Conservation (phyloP, 2,329 filamentous ascomycete genomes). For the Lithohypha guttulata region DNA sequence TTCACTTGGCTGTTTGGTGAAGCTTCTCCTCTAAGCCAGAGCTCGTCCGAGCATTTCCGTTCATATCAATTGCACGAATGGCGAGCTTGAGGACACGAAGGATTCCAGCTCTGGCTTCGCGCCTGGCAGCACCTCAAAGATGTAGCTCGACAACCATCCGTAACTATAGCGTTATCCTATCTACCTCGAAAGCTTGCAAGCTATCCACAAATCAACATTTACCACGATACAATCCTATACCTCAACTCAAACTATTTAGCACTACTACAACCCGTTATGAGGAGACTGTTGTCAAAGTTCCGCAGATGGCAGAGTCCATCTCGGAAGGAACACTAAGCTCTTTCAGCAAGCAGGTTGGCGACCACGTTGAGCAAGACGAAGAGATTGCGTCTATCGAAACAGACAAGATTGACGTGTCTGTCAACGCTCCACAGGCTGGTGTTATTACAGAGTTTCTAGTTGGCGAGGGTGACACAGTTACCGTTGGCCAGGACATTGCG, state of each 20-base stretch:
- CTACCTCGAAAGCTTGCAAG: slow-evolving; percentile 10
- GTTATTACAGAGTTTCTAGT: slow-evolving; percentile 85
- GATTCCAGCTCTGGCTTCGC: slow-evolving; percentile 16
- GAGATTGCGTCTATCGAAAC: slow-evolving; percentile 98
- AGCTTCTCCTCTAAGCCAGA: background rate
- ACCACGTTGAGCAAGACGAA: slow-evolving; percentile 89
- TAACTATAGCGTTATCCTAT: slow-evolving; percentile 16
- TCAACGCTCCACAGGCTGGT: slow-evolving; percentile 85
- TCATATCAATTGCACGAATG: slow-evolving; percentile 12
- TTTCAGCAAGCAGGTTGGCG: slow-evolving; percentile 85
- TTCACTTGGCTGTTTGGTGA: slow-evolving; percentile 6
- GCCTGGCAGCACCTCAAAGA: slow-evolving; percentile 14
- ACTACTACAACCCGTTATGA: slow-evolving; percentile 35
- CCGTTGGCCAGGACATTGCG: slow-evolving; percentile 82
- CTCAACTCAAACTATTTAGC: slow-evolving; percentile 18
- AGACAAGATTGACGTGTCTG: slow-evolving; percentile 97
- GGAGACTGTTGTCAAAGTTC: slow-evolving; percentile 82
- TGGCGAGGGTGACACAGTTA: slow-evolving; percentile 89
- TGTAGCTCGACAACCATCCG: slow-evolving; percentile 11
- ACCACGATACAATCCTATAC: slow-evolving; percentile 2
- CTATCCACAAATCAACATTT: slow-evolving; percentile 1
- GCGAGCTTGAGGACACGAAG: slow-evolving; percentile 18
- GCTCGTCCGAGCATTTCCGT: slow-evolving; percentile 8
- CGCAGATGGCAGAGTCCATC: slow-evolving; percentile 97
- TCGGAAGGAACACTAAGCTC: slow-evolving; percentile 95